Percentiles rank a stretch among this genome's conserved stretches.
phyloP scores from a whole-genome alignment of 2,329 filamentous ascomycete genomes.

The Penicillium hesseltinei region DNA sequence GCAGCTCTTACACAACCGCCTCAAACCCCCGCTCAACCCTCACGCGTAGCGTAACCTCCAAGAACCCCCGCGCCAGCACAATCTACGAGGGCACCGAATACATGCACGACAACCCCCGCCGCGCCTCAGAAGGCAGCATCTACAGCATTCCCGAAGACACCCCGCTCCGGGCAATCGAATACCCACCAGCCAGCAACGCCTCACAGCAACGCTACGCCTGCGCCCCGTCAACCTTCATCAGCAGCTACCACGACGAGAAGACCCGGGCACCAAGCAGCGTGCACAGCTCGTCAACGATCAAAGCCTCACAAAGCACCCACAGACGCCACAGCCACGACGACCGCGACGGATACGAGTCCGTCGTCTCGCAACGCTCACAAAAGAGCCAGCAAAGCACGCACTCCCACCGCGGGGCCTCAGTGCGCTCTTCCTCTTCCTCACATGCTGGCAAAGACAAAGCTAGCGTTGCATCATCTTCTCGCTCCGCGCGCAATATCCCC shows the following conservation, averaged over 20 bases:
- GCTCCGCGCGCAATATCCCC: slow-evolving; percentile 38
- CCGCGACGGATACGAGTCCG: slow-evolving; percentile 22
- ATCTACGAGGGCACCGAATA: slow-evolving; percentile 43
- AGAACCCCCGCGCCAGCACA: slow-evolving; percentile 43
- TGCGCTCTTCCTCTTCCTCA: slow-evolving; percentile 3
- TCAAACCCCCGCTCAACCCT: slow-evolving; percentile 32
- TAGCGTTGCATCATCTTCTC: slow-evolving; percentile 33
- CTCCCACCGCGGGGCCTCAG: neutral
- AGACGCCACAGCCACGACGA: slow-evolving; percentile 23
- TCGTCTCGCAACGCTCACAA: slow-evolving; percentile 15
- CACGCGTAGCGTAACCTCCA: slow-evolving; percentile 37
- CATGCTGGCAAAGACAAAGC: slow-evolving; percentile 12
- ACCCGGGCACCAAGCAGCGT: slow-evolving; percentile 33
- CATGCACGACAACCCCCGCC: slow-evolving; percentile 31
- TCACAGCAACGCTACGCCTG: slow-evolving; percentile 25
- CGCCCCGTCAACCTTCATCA: slow-evolving; percentile 43
- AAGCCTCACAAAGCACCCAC: slow-evolving; percentile 27
- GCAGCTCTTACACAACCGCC: slow-evolving; percentile 22
- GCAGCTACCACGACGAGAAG: slow-evolving; percentile 40
- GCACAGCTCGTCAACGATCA: slow-evolving; percentile 39
- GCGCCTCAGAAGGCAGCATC: slow-evolving; percentile 39
- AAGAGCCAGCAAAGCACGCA: slow-evolving; percentile 26
- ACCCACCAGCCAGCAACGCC: slow-evolving; percentile 30
- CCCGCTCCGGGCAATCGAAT: slow-evolving; percentile 43
- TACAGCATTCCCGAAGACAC: slow-evolving; percentile 35